These are phyloP conservation scores for Strigomonas culicis DNA, from an alignment of 208 protist genomes.

Conservation along the genomic window DNA sequence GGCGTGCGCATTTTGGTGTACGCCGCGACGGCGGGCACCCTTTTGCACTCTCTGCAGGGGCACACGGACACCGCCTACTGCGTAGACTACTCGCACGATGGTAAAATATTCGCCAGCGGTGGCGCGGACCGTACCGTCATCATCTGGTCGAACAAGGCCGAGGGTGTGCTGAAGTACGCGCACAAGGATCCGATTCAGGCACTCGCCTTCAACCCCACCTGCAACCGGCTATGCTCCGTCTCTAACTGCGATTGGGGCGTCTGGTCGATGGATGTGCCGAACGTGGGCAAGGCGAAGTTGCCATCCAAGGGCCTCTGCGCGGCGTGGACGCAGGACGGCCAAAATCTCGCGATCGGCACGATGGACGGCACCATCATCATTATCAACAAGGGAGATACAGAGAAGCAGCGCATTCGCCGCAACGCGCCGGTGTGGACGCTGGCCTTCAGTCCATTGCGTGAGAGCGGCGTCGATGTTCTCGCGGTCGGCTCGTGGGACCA, in stretches of 20 bases:
- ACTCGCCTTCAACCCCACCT: conserved; percentile 91
- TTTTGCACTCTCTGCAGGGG: conserved; percentile 93
- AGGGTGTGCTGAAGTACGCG: conserved; percentile 94
- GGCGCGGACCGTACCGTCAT: conserved; percentile 94
- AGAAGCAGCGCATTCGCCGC: conserved; percentile 62
- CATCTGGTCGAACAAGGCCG: conserved; percentile 93
- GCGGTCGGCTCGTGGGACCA: conserved; percentile 95
- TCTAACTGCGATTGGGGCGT: conserved; percentile 94
- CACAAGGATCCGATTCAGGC: conserved; percentile 96
- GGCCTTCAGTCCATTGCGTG: conserved; percentile 88
- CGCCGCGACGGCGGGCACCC: conserved; percentile 81
- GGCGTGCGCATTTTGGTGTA: conserved; percentile 93
- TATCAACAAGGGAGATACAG: conserved; percentile 33
- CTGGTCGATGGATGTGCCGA: conserved; percentile 92
- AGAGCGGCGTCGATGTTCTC: conserved; percentile 89
- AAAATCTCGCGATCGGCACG: conserved; percentile 91
- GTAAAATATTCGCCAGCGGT: conserved; percentile 93
- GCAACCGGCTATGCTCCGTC: conserved; percentile 82
- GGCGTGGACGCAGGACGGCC: conserved; percentile 93
- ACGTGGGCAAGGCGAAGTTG: conserved; percentile 87
- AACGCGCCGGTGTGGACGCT: conserved; percentile 92
- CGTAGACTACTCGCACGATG: conserved; percentile 86
- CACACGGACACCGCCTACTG: conserved; percentile 94
- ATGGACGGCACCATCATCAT: conserved; percentile 81
- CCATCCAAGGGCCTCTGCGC: conserved; percentile 86